Conservation (phyloP, 1,139 yeast genomes). For the Schwanniomyces etchellsii region DNA sequence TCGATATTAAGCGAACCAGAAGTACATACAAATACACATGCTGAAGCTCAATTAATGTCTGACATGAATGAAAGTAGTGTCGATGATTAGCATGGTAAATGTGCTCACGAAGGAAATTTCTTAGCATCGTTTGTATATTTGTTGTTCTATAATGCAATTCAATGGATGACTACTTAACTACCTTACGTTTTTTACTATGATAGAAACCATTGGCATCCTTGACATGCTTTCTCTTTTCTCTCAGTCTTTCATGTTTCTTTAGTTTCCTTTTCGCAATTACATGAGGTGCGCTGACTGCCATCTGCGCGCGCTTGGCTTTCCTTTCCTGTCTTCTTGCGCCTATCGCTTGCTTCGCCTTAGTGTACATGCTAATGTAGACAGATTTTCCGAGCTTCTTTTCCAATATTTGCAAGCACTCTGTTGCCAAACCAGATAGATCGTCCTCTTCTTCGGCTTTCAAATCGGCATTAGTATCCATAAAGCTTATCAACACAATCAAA, state of each 20-base stretch:
- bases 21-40: no score
- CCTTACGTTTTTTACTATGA: slow-evolving; percentile 51
- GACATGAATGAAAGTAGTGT: no score
- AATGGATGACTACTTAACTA: no score
- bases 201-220: slow-evolving; percentile 77
- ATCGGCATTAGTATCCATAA: slow-evolving; percentile 44
- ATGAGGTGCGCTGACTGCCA: slow-evolving; percentile 79
- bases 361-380: slow-evolving; percentile 58
- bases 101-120: no score
- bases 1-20: no score
- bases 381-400: slow-evolving; percentile 71
- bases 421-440: slow-evolving; percentile 54
- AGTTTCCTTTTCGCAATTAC: slow-evolving; percentile 70
- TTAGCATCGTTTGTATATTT: no score
- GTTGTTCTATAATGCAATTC: no score
- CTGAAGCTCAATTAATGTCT: no score
- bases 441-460: slow-evolving; percentile 35
- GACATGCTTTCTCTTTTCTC: slow-evolving; percentile 71
- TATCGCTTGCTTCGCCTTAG: slow-evolving; percentile 58
- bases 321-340: slow-evolving; percentile 67
- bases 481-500: slow-evolving; percentile 55
- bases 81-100: no score
- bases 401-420: slow-evolving; percentile 65
- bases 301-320: slow-evolving; percentile 66
- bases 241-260: slow-evolving; percentile 66